Percentiles rank a stretch among this genome's conserved stretches.
Conservation (phyloP, 768 basidiomycete genomes). For the Lenzites betulinus region DNA sequence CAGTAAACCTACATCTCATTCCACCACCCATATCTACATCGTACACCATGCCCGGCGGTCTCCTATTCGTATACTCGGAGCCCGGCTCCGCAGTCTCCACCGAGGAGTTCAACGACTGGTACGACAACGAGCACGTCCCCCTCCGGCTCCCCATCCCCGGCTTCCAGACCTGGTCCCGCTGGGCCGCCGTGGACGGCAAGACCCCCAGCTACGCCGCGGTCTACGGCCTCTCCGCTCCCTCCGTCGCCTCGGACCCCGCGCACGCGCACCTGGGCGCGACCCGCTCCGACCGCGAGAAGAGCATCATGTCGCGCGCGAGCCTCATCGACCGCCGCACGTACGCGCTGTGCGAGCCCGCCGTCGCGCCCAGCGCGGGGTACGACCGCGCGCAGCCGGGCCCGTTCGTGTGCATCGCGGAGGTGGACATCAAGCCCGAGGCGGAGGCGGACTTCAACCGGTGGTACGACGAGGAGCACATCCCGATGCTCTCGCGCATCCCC, state of each 20-base stretch:
- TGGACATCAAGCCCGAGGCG: slow-evolving; percentile 26
- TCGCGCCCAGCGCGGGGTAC: slow-evolving; percentile 17
- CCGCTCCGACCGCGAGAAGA: slow-evolving; percentile 30
- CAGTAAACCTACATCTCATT: no score
- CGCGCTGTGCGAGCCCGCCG: slow-evolving; percentile 19
- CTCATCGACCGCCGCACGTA: not conserved
- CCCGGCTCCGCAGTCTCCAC: slow-evolving; percentile 1
- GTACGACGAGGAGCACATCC: slow-evolving; percentile 33
- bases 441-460: slow-evolving; percentile 34
- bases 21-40: no score
- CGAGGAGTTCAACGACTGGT: slow-evolving; percentile 53
- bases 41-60: slow-evolving; percentile 1
- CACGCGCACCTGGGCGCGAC: slow-evolving; percentile 39
- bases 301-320: slow-evolving; percentile 32
- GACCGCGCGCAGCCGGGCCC: slow-evolving; percentile 27
- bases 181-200: slow-evolving; percentile 34
- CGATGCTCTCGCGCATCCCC: slow-evolving; percentile 42
- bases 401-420: slow-evolving; percentile 27
- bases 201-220: slow-evolving; percentile 37
- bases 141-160: slow-evolving; percentile 37
- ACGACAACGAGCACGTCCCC: slow-evolving; percentile 54
- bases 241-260: slow-evolving; percentile 33
- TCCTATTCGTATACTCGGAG: slow-evolving; percentile 1
- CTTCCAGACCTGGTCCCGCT: slow-evolving; percentile 39
- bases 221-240: slow-evolving; percentile 38